These are phyloP conservation scores for Metschnikowia santaceciliae DNA, from an alignment of 805 yeast species.

Conservation along the genomic window DNA sequence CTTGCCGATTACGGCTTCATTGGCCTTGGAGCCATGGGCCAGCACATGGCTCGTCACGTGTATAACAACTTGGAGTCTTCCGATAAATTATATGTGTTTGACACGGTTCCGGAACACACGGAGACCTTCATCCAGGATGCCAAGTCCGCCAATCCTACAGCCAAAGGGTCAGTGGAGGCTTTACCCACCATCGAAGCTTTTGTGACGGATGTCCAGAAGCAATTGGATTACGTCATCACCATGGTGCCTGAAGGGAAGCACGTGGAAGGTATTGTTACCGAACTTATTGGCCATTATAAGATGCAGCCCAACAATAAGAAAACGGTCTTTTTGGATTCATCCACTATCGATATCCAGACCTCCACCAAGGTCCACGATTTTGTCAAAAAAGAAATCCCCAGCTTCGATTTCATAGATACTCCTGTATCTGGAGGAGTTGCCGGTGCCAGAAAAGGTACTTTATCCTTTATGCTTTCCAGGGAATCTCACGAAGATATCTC, in stretches of 20 bases:
- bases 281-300: conserved; percentile 33
- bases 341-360: conserved; percentile 49
- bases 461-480: conserved; percentile 51
- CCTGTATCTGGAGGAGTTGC: conserved; percentile 56
- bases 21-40: conserved; percentile 58
- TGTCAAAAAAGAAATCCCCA: conserved; percentile 30
- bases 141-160: conserved; percentile 21
- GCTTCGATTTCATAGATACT: conserved; percentile 47
- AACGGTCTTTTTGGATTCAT: conserved; percentile 44
- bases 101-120: conserved; percentile 31
- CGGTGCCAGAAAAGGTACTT: conserved; percentile 49
- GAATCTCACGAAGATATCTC: conserved; percentile 25
- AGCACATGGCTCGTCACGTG: conserved; percentile 51
- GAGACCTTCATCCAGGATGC: conserved; percentile 23
- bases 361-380: conserved; percentile 37
- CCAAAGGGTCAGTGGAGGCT: conserved; percentile 18
- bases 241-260: conserved; percentile 56
- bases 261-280: conserved; percentile 38
- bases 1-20: conserved; percentile 43
- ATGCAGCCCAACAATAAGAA: conserved; percentile 7
- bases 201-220: conserved; percentile 28
- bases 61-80: conserved; percentile 33
- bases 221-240: conserved; percentile 41
- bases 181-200: conserved; percentile 23
- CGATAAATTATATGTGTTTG: conserved; percentile 44